Base-by-base conservation (phyloP, 2,329 filamentous ascomycete genomes). In the Thermochaetoides dissita region DNA sequence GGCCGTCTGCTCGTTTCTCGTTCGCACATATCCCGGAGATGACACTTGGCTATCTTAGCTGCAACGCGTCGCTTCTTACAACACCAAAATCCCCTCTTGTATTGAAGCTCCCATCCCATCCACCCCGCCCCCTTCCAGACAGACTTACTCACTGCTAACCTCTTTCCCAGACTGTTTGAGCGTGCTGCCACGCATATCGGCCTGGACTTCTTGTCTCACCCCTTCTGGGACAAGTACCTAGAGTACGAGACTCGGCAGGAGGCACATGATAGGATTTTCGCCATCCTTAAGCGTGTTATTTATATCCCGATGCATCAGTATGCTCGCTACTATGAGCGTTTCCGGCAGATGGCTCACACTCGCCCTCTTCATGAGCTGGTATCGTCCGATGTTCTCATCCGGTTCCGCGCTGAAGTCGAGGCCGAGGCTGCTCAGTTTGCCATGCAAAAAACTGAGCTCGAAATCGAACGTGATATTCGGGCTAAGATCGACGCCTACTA, bases 191-290 rank as follows among this genome's bases (percentile, higher is more conserved):
- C 74, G 30, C 81, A 76, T 54, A 87, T 94, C 34, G 91, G 91
- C 10, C 72, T 96, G 11, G 91, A 98, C 63, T 98, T 94, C 58
- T 71, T 94, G 30, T 82, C 88, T 2, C 87, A 95, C 58, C 87
- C 87, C 1, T 95, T 98, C 65, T 98, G 91, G 91, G 91, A 98
- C 62, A 96, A 94, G 64, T 98, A 94, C 57, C 77, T 98, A 49
- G 91, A 96, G 59, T 96, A 93, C 55, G 91, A 96, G 59, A 88
- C 95, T 59, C 82, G 88, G 2, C 71, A 89, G 47, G 87, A 94
- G 55, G 78, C 82, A 0, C 76, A 81, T 10, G 84, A 93, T 49
- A 85, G 79, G 55, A 84, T 95, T 42, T 94, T 93, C 53, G 77
- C 76, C 34, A 85, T 98, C 43, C 72, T 94, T 40, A 72, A 73